Evolutionary conservation across 495 filamentous ascomycete species (phyloP).

Genomic region (Stereocaulon alpinum): DNA sequence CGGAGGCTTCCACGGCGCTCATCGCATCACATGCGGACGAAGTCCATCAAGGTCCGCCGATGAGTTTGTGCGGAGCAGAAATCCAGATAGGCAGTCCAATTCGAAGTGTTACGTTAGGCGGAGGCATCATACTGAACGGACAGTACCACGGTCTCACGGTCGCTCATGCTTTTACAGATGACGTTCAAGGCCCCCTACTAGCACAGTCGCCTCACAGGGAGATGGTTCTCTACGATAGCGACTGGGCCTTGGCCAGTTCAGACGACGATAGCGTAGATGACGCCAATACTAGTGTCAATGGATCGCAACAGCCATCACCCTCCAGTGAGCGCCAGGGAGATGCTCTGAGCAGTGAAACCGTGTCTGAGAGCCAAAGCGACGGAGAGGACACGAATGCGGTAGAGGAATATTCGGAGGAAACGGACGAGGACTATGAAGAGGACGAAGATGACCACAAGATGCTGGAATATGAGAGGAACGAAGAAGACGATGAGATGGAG

Average conservation of each 20-base stretch:
- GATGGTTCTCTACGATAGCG: background rate
- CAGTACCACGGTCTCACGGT: conserved; percentile 3
- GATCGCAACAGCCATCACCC: too few relatives aligned
- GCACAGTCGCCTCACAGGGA: background rate
- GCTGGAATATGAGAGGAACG: too few relatives aligned
- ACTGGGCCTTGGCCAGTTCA: background rate
- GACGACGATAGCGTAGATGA: too few relatives aligned
- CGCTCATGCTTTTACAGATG: conserved; percentile 4
- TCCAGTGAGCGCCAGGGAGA: too few relatives aligned
- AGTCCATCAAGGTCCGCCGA: background rate
- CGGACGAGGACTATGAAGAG: too few relatives aligned
- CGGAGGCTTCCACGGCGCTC: background rate
- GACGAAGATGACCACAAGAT: too few relatives aligned
- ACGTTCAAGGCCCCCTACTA: background rate
- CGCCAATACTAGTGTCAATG: too few relatives aligned
- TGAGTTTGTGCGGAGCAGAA: background rate
- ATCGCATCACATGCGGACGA: background rate
- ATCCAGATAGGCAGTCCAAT: background rate
- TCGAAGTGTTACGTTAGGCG: background rate
- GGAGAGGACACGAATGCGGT: background rate
- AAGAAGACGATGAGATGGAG: too few relatives aligned
- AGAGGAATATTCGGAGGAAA: background rate
- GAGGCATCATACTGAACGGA: background rate
- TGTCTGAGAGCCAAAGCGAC: too few relatives aligned
- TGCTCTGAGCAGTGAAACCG: too few relatives aligned